Base-by-base conservation (phyloP, 2,329 filamentous ascomycete species). In the Lachnellula suecica region DNA sequence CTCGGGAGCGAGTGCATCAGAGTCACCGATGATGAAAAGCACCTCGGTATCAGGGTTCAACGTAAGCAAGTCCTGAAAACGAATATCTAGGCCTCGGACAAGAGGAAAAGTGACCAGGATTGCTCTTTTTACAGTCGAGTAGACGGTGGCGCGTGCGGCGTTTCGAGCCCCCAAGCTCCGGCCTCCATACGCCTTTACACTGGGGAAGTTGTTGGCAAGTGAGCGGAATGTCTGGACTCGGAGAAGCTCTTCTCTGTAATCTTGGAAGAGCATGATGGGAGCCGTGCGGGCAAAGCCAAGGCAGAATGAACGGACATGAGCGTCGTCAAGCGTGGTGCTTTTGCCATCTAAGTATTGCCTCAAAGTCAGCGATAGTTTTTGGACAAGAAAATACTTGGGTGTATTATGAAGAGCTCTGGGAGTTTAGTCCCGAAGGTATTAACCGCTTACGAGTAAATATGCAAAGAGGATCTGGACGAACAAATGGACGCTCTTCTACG, bases 21-120 rank as follows among this genome's bases (percentile, higher is more conserved):
- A 44, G 24, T 52, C 44, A 10, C 49, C 49, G n/a, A 47, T 27
- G 7, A 52, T 40, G 15, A 47, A 47, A 4, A 52, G 49, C 7
- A 47, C 49, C 19, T 52, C 44, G 13, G 41, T 52, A 19, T 52
- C 49, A 13, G 49, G 20, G 40, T 37, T 40, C 19, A 52, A 40
- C 13, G 49, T 44, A 17, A 47, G 44, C 24, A 52, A 40, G 23
- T 52, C 49, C 10, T 34, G 25, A 24, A 42, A 42, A 17, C 49
- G 49, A 20, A 42, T 22, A 40, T 52, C 41, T 15, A 47, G 13
- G 22, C 35, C 37, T 38, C 49, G 49, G 17, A 52, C 44, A 2
- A 52, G 35, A 13, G 49, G 49, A 23, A 43, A 52, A 2, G 49
- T 52, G 27, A 47, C 46, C 15, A 52, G 44, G 9, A 52, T 52